These are phyloP conservation scores for Phaeosphaeria sp. DNA, from an alignment of 2,329 filamentous ascomycete genomes.

Conservation along the genomic window DNA sequence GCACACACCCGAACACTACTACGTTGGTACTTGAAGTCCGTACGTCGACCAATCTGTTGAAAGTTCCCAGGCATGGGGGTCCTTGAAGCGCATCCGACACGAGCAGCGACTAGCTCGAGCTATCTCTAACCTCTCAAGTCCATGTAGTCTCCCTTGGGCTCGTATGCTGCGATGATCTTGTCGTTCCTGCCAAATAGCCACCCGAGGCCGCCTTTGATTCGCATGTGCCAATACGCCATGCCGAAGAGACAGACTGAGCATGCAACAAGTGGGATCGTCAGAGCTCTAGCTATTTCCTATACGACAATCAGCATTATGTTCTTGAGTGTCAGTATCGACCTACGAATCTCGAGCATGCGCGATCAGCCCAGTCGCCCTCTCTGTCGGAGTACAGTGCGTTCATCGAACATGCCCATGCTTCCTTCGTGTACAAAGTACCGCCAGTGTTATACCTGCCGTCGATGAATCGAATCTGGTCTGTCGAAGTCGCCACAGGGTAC, in stretches of 20 bases:
- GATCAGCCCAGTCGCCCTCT: neutral
- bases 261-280: neutral
- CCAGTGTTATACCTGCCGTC: neutral
- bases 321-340: neutral
- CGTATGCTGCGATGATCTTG: neutral
- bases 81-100: neutral
- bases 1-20: too few relatives aligned
- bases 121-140: neutral
- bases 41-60: neutral
- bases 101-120: neutral
- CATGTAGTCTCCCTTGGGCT: neutral
- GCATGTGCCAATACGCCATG: neutral
- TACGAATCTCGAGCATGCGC: neutral
- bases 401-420: conserved; percentile 2
- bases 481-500: neutral
- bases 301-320: neutral
- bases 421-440: neutral
- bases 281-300: neutral
- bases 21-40: too few relatives aligned
- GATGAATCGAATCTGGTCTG: neutral
- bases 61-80: neutral
- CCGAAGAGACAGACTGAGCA: neutral
- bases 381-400: neutral
- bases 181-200: neutral
- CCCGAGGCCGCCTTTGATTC: neutral